phyloP scores from a whole-genome alignment of 257 asterid species.

The Solanum ahanhuiri region DNA sequence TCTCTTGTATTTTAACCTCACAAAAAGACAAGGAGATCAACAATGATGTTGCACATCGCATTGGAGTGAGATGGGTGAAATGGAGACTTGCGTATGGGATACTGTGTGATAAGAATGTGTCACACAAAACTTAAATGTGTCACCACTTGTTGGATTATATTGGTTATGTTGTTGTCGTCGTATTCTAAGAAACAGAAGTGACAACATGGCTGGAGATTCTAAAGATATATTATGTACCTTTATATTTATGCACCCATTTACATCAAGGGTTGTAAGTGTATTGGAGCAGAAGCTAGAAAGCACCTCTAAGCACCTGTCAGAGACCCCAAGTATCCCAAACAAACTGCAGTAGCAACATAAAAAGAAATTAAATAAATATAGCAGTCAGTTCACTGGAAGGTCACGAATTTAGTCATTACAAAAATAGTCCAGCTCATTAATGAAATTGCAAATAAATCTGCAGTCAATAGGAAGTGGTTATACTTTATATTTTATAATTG shows the following conservation, averaged over 20 bases:
- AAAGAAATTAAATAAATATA: background rate
- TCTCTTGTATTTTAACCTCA: background rate
- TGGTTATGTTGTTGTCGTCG: background rate
- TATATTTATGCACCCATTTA: conserved; percentile 82
- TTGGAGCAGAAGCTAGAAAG: conserved; percentile 51
- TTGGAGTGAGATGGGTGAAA: background rate
- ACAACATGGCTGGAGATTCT: background rate
- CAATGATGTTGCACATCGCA: background rate
- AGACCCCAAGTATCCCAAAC: conserved; percentile 93
- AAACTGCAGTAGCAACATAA: conserved; percentile 41
- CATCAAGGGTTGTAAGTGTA: conserved; percentile 78
- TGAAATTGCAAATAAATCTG: background rate
- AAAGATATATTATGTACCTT: conserved; percentile 32
- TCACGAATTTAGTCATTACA: background rate
- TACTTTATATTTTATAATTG: background rate
- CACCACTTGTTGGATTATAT: background rate
- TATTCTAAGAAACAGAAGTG: background rate
- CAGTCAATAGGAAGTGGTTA: background rate
- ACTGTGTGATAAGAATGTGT: background rate
- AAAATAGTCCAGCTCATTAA: background rate
- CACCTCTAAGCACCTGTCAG: conserved; percentile 69
- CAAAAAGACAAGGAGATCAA: background rate
- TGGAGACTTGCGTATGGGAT: background rate
- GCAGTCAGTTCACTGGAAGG: background rate
- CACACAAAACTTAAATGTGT: background rate